Evolutionary conservation across 805 yeast genomes (phyloP), one percentile per base, ranked within the genome.

Genomic region (Kockiozyma suomiensis): DNA sequence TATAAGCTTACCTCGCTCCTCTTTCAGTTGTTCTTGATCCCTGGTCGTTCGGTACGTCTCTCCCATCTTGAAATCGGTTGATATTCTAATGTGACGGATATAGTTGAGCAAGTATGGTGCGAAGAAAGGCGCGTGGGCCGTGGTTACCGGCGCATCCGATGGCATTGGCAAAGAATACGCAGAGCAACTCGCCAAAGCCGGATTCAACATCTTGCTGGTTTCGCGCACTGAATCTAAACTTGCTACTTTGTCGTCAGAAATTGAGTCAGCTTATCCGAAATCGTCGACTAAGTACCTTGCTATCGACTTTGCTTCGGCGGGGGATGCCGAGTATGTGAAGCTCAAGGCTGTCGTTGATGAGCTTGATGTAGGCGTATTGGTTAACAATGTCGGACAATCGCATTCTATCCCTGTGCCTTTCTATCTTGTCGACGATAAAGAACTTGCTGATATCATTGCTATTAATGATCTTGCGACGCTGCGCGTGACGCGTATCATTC

Each of bases 121-220:
- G 28, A 78, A 79, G 13, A 74, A 76, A 52, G 87, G 87, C 28
- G 79, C 82, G 42, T 94, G 97, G 93, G 97, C 97, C n/a, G 88
- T 94, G 33, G 82, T 94, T 17, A 94, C 99, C 5, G 99, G 99
- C 59, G 96, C 97, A 2, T 90, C 97, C 50, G 98, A 94, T 73
- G 99, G 99, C 37, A 87, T 94, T 70, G 99, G 99, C 59, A 90
- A 92, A 72, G 97, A 94, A 73, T 94, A 83, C 71, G 86, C 97
- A 1, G 70, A 76, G 26, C 98, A 93, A 76, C 81, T 94, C 74
- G 99, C 98, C 12, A 74, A 80, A 55, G 85, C 82, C 66, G 97
- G 97, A 1, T 87, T 92, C 73, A 92, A 91, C 68, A 74, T 94
- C 49, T 85, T 90, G 12, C 80, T 94, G 66, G 85, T 93, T 15